Conservation (phyloP, 1,139 yeast genomes). For the Diutina ranongensis region DNA sequence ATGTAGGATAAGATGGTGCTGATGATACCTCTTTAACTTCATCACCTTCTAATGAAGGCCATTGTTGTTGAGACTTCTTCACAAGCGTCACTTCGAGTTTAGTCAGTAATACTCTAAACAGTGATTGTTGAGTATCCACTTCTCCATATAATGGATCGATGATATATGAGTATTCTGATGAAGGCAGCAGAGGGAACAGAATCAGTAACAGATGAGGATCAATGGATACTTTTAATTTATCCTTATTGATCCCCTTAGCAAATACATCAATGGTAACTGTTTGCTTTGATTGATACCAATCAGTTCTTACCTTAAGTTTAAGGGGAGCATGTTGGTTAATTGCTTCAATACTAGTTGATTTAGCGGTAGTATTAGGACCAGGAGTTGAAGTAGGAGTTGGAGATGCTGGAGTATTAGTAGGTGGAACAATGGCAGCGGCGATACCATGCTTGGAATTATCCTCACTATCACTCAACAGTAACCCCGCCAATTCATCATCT, state of each 20-base stretch:
- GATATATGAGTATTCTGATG: slow-evolving; percentile 36
- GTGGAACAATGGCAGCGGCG: too few species aligned
- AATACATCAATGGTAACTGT: slow-evolving; percentile 60
- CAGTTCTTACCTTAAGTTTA: slow-evolving; percentile 43
- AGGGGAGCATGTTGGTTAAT: slow-evolving; percentile 31
- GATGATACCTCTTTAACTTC: slow-evolving; percentile 7
- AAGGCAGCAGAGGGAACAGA: slow-evolving; percentile 34
- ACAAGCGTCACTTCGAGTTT: slow-evolving; percentile 57
- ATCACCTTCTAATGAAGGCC: slow-evolving; percentile 33
- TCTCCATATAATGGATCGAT: slow-evolving; percentile 39
- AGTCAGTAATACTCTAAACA: slow-evolving; percentile 49
- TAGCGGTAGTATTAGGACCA: neutral
- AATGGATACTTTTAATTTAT: slow-evolving; percentile 27
- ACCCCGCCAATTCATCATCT: slow-evolving; percentile 1
- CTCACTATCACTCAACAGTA: neutral
- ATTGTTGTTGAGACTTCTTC: slow-evolving; percentile 25
- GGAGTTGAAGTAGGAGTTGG: too few species aligned
- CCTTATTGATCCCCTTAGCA: slow-evolving; percentile 49
- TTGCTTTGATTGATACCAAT: slow-evolving; percentile 65
- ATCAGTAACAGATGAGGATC: slow-evolving; percentile 21
- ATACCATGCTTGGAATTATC: neutral
- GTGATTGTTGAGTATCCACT: slow-evolving; percentile 36
- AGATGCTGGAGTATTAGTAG: too few species aligned
- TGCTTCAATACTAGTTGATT: slow-evolving; percentile 21
- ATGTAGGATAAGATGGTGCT: slow-evolving; percentile 42